Conservation (phyloP, 1,284 basidiomycete species). For the Pseudozyma flocculosa region DNA sequence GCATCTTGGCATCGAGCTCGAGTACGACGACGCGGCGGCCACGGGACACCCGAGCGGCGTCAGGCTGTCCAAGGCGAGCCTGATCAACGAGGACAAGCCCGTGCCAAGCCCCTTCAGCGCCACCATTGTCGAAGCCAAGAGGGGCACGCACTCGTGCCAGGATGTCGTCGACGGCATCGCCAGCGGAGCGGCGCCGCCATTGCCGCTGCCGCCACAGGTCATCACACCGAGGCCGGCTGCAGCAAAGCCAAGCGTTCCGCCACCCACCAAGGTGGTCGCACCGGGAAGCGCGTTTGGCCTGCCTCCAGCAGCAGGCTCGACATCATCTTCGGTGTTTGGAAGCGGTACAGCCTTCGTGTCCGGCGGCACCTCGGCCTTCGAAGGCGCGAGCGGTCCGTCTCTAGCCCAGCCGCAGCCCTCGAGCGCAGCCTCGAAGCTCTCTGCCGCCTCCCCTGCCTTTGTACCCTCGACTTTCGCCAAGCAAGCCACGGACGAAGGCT, state of each 20-base stretch:
- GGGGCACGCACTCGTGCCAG: slow-evolving; percentile 66
- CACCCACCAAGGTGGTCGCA: too few species aligned
- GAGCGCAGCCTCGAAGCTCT: slow-evolving; percentile 8
- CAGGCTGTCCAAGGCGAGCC: slow-evolving; percentile 42
- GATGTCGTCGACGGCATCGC: slow-evolving; percentile 75
- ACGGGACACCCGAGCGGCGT: slow-evolving; percentile 17
- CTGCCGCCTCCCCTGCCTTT: slow-evolving; percentile 15
- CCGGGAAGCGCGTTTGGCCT: too few species aligned
- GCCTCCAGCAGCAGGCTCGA: not conserved
- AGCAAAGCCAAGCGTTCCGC: not conserved
- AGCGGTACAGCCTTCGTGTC: not conserved
- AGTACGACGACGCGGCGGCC: slow-evolving; percentile 30
- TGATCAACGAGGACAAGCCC: slow-evolving; percentile 63
- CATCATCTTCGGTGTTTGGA: not conserved
- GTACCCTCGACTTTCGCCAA: slow-evolving; percentile 2
- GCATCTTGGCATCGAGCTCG: slow-evolving; percentile 57
- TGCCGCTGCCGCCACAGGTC: slow-evolving; percentile 1
- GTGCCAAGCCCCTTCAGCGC: slow-evolving; percentile 57
- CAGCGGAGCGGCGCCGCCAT: slow-evolving; percentile 15
- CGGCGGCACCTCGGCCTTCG: not conserved
- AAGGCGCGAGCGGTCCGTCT: not conserved
- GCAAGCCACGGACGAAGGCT: not conserved
- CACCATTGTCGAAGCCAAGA: slow-evolving; percentile 74
- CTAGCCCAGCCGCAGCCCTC: slow-evolving; percentile 1
- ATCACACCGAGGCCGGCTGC: not conserved